These are phyloP conservation scores for Fusarium succisae DNA, from an alignment of 2,329 filamentous ascomycete species.

Conservation along the genomic window DNA sequence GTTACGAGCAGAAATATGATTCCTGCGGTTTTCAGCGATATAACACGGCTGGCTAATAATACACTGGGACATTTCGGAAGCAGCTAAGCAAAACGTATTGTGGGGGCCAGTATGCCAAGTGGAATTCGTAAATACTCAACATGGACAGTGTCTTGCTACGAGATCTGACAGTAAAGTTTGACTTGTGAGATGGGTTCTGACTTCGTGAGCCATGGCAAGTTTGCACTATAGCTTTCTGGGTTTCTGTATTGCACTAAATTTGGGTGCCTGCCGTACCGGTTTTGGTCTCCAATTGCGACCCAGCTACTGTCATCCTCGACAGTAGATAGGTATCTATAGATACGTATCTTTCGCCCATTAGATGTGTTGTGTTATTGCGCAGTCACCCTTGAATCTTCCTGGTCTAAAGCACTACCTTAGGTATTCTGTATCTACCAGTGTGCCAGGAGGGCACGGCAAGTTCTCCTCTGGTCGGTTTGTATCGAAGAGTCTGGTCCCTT, in stretches of 20 bases:
- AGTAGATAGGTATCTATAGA: neutral
- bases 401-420: neutral
- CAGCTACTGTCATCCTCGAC: neutral
- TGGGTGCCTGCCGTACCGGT: neutral
- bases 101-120: neutral
- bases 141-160: slow-evolving; percentile 1
- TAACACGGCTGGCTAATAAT: neutral
- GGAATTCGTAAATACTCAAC: neutral
- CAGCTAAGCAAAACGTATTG: neutral
- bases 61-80: neutral
- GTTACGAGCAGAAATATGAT: neutral
- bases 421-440: neutral
- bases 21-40: neutral
- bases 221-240: neutral
- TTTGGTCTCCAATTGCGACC: neutral
- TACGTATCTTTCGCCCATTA: neutral
- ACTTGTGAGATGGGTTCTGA: neutral
- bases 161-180: neutral
- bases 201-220: neutral
- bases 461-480: neutral
- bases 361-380: neutral
- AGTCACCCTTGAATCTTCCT: neutral
- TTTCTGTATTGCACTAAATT: neutral
- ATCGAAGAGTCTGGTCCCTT: neutral
- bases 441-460: neutral